phyloP scores from a whole-genome alignment of 2,329 filamentous ascomycete genomes.

The Diplodia mutila region DNA sequence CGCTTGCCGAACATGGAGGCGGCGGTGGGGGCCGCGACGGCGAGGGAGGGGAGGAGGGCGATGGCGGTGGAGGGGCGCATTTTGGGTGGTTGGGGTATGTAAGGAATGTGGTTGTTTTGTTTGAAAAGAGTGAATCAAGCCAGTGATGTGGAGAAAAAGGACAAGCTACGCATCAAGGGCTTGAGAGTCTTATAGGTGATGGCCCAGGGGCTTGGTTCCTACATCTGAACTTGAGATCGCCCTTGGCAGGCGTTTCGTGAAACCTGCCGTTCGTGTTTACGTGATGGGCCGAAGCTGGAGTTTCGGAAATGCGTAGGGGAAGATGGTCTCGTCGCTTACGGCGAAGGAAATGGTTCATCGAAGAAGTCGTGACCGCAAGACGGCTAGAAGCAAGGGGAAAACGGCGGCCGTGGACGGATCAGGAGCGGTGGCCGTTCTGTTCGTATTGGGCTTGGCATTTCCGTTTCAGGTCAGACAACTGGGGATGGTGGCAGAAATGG shows the following conservation, averaged over 20 bases:
- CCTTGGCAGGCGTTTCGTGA: slow-evolving; percentile 2
- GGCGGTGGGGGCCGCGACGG: not conserved
- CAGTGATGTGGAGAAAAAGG: not conserved
- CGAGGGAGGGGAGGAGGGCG: not conserved
- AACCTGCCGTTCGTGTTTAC: not conserved
- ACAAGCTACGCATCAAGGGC: not conserved
- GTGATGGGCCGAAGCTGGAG: not conserved
- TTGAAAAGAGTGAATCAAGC: not conserved
- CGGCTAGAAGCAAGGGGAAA: fast-evolving
- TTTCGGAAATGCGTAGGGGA: not conserved
- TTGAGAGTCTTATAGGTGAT: not conserved
- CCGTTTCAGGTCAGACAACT: not conserved
- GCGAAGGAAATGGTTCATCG: too few relatives aligned
- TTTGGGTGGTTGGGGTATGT: not conserved
- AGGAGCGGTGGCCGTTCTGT: not conserved
- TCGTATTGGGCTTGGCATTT: not conserved
- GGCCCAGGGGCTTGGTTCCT: not conserved
- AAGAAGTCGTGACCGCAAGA: not conserved
- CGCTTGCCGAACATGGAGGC: slow-evolving; percentile 12
- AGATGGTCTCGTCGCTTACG: not conserved
- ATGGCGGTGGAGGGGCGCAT: slow-evolving; percentile 4
- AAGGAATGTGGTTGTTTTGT: not conserved
- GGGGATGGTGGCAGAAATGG: not conserved
- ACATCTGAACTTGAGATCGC: not conserved
- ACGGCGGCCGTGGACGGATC: not conserved